Evolutionary conservation across 1,139 yeast genomes (phyloP), one percentile per base, ranked within the genome.

Genomic region (Magnusiomyces magnusii): DNA sequence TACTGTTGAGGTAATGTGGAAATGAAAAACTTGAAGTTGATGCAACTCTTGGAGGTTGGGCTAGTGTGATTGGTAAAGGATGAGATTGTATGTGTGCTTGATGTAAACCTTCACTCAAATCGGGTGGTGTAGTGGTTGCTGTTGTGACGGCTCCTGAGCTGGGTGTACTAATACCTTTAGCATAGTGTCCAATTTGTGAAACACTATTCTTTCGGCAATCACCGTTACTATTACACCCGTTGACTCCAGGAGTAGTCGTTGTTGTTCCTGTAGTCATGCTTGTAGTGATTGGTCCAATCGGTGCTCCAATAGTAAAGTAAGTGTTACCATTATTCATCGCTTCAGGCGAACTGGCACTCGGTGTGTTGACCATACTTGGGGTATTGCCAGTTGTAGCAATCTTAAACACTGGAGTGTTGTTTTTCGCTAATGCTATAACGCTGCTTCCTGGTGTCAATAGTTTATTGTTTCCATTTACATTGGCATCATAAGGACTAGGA

Each of bases 391-490:
- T 39, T 3, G 19, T 39, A 17, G 44, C 5, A 39, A 39, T 39
- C 3, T 9, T 39, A 19, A 17, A 15, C 17, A 10, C 44, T 17
- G 19, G 19, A 19, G 10, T 39, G 19, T 39, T 39, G 44, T 15
- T 39, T 39, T 39, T 39, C 10, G 17, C 17, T 3, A 25, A 42
- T 7, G 51, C 39, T 10, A 36, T 39, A 10, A 10, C 25, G 19
- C 19, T 28, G n/a, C 56, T 53, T 27, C 51, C 56, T 21, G 56
- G 54, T 2, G 54, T 47, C 39, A 53, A 51, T 7, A 51, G 56
- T 10, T 42, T 47, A 41, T 47, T 51, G 39, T 31, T 39, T 19
- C 34, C 24, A 15, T 25, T 34, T 28, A 19, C 21, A 31, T 31
- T 39, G 17, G 19, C 19, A 15, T n/a, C 44, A 39, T 39, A 39